Percentiles rank a stretch among this genome's conserved stretches.
Conservation (phyloP, 176 grass and related monocot genomes). For the Saccharum spontaneum region DNA sequence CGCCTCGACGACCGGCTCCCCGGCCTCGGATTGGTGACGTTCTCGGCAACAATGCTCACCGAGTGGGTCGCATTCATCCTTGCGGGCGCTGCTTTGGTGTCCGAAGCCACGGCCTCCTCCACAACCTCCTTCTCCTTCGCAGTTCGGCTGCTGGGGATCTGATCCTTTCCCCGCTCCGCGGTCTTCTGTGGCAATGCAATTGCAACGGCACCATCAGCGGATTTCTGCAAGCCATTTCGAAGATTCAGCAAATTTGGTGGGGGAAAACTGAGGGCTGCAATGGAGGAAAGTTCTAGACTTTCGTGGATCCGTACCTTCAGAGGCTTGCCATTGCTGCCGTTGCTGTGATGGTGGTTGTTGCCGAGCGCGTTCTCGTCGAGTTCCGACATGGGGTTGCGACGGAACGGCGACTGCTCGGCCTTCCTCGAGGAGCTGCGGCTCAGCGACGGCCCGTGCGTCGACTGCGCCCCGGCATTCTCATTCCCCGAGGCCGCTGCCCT, state of each 20-base stretch:
- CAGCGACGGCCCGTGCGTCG: slow-evolving; percentile 52
- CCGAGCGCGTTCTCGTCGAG: slow-evolving; percentile 60
- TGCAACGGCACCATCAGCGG: slow-evolving; percentile 15
- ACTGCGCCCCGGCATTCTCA: slow-evolving; percentile 44
- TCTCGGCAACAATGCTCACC: slow-evolving; percentile 53
- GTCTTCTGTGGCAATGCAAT: slow-evolving; percentile 24
- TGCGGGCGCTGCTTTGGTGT: slow-evolving; percentile 21
- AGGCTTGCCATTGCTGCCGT: slow-evolving; percentile 24
- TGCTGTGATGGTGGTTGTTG: background rate
- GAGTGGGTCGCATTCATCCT: slow-evolving; percentile 53
- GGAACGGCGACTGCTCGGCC: slow-evolving; percentile 65
- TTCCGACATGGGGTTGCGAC: slow-evolving; percentile 82
- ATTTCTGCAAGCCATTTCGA: slow-evolving; percentile 22
- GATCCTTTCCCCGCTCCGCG: slow-evolving; percentile 13
- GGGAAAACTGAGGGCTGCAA: background rate
- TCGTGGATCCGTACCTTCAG: slow-evolving; percentile 50
- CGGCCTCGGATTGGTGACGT: slow-evolving; percentile 34
- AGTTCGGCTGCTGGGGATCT: background rate
- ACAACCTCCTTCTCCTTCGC: slow-evolving; percentile 22
- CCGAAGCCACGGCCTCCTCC: slow-evolving; percentile 27
- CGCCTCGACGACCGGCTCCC: slow-evolving; percentile 58
- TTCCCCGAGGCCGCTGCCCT: slow-evolving; percentile 38
- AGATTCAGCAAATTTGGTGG: background rate
- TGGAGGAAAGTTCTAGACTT: slow-evolving; percentile 1
- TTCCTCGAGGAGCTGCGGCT: slow-evolving; percentile 86